Evolutionary conservation across 2,329 filamentous ascomycete genomes (phyloP), one percentile per base, ranked within the genome.

Genomic region (Arthrobotrys musiformis): DNA sequence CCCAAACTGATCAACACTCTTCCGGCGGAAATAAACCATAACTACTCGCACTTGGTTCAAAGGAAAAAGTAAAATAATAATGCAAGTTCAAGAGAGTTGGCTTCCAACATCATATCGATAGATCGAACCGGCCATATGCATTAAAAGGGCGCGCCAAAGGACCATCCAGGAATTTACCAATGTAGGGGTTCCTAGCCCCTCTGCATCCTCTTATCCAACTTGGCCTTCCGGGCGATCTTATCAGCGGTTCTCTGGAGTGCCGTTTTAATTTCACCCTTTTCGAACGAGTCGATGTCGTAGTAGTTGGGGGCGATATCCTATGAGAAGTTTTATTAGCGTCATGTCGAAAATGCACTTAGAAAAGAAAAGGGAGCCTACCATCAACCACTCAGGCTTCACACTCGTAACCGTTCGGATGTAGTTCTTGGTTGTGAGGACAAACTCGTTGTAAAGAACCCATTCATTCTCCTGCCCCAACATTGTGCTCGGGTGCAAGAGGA

Each of bases 361-460:
- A 19, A 1, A 9, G 1, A 19, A 2, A 94, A 92, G 84, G 7
- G 2, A 33, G 58, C 73, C 62, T 70, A 77, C 73, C 52, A 98
- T 83, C 78, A 99, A 86, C 95, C 95, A 99, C 84, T 99, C 95
- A 0, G 94, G 92, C 83, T 92, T 92, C 68, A 99, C 91, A 30
- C 92, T 90, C 11, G 94, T 98, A 56, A 97, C 93, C 0, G 93
- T 97, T 70, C 96, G 89, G 81, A 99, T 94, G 84, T 97, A 99
- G 85, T 98, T 97, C 88, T 99, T 97, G 64, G 92, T 95, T 0
- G 95, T 99, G 69, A 99, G 89, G 11, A 99, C 95, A 82, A 98
- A 99, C 83, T 99, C 96, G 82, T 98, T 97, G 85, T 99, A 99
- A 26, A 99, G 86, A 26, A 99, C 93, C 95, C 95, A 99, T 80